Conservation (phyloP, 2,329 filamentous ascomycete genomes). For the Phoma sp. region DNA sequence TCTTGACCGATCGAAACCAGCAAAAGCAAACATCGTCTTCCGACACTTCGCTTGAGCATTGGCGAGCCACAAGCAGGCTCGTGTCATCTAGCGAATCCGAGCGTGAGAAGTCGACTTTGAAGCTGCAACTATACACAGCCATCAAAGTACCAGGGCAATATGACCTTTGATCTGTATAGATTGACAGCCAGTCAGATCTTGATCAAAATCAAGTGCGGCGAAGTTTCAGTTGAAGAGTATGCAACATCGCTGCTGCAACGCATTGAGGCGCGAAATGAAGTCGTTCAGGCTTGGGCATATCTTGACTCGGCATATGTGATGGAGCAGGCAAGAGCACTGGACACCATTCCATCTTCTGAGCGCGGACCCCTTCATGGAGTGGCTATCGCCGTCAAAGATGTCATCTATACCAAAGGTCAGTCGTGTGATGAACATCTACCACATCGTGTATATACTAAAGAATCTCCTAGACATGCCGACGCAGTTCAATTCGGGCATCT, state of each 20-base stretch:
- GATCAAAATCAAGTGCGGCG: slow-evolving; percentile 29
- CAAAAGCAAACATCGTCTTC: no score
- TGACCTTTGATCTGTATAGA: slow-evolving; percentile 3
- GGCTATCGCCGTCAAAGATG: slow-evolving; percentile 66
- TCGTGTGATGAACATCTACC: background rate
- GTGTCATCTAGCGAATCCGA: no score
- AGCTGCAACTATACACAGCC: background rate
- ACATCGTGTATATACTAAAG: background rate
- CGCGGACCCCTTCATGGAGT: slow-evolving; percentile 65
- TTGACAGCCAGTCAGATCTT: slow-evolving; percentile 34
- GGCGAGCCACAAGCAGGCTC: no score
- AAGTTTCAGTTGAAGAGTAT: slow-evolving; percentile 37
- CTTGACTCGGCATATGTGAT: slow-evolving; percentile 52
- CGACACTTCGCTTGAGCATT: no score
- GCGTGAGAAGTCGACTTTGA: background rate
- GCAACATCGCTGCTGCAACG: slow-evolving; percentile 38
- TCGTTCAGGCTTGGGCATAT: slow-evolving; percentile 41
- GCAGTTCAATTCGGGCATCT: slow-evolving; percentile 62
- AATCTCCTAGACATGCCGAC: slow-evolving; percentile 60
- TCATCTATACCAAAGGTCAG: slow-evolving; percentile 57
- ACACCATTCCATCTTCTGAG: slow-evolving; percentile 55
- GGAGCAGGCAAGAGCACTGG: slow-evolving; percentile 58
- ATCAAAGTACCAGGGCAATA: background rate
- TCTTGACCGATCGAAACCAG: no score
- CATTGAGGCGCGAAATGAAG: slow-evolving; percentile 32